phyloP scores from a whole-genome alignment of 495 filamentous ascomycete species.

The Articulospora tetracladia region DNA sequence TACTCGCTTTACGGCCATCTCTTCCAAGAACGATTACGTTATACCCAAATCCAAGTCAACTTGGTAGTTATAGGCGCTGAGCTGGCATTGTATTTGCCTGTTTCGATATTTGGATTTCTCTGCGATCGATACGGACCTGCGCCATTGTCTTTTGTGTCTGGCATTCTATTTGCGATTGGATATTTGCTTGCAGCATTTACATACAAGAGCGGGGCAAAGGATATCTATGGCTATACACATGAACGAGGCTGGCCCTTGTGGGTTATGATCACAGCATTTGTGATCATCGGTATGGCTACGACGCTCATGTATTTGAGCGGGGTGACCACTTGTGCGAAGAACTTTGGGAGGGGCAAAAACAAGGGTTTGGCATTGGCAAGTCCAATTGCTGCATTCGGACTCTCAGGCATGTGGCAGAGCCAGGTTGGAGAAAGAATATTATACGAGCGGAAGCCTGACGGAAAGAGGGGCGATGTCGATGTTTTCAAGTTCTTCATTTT shows the following conservation, averaged over 20 bases:
- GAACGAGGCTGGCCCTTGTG: slow-evolving; percentile 68
- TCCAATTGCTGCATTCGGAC: slow-evolving; percentile 87
- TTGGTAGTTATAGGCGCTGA: slow-evolving; percentile 78
- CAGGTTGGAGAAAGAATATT: slow-evolving; percentile 81
- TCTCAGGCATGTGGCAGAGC: slow-evolving; percentile 93
- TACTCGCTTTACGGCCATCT: slow-evolving; percentile 90
- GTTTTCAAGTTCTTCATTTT: slow-evolving; percentile 86
- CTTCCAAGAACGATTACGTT: slow-evolving; percentile 77
- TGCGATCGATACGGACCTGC: slow-evolving; percentile 85
- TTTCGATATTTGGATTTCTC: slow-evolving; percentile 82
- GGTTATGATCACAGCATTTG: slow-evolving; percentile 81
- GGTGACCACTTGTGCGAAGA: slow-evolving; percentile 94
- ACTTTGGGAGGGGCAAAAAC: slow-evolving; percentile 84
- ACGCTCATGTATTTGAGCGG: slow-evolving; percentile 81
- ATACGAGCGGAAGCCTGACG: slow-evolving; percentile 58
- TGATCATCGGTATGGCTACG: slow-evolving; percentile 75
- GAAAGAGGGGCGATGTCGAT: slow-evolving; percentile 71
- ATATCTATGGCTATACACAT: slow-evolving; percentile 19
- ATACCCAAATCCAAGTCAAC: slow-evolving; percentile 89
- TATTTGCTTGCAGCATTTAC: slow-evolving; percentile 80
- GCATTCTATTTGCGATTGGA: slow-evolving; percentile 68
- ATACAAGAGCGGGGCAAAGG: slow-evolving; percentile 55
- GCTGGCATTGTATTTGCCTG: slow-evolving; percentile 82
- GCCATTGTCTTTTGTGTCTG: slow-evolving; percentile 66
- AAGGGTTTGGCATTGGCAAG: slow-evolving; percentile 84